Conservation (phyloP, 345 rosid genomes). For the Carallia brachiata region DNA sequence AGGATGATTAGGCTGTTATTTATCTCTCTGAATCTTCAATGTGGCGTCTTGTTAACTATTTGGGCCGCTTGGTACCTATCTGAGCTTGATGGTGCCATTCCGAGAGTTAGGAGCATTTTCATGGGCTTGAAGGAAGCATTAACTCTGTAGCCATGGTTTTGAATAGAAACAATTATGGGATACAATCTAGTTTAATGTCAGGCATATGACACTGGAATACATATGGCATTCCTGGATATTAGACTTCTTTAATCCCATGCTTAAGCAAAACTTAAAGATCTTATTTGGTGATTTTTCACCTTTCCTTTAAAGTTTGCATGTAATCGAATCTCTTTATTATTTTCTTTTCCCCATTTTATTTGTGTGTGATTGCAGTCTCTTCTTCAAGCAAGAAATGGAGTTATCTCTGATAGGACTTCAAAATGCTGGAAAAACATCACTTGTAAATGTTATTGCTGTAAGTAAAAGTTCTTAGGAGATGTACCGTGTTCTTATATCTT, state of each 20-base stretch:
- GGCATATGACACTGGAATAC: too few species aligned
- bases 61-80: not conserved
- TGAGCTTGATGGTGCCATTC: not conserved
- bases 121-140: not conserved
- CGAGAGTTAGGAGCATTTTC: not conserved
- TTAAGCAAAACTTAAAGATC: too few species aligned
- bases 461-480: constrained; percentile 28
- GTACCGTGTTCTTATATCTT: not conserved
- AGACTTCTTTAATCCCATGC: too few species aligned
- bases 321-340: not conserved
- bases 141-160: not conserved
- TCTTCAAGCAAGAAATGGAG: constrained; percentile 90
- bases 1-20: not conserved
- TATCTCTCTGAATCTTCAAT: not conserved
- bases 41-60: not conserved
- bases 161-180: too few species aligned
- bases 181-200: too few species aligned
- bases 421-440: constrained; percentile 87
- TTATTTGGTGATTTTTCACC: not conserved
- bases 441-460: constrained; percentile 78
- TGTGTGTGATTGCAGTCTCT: constrained; percentile 49
- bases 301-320: not conserved
- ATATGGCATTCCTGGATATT: too few species aligned
- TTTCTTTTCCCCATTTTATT: not conserved
- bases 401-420: constrained; percentile 85